These are phyloP conservation scores for Petunia hybrid DNA, from an alignment of 305 asterid genomes.

Conservation along the genomic window DNA sequence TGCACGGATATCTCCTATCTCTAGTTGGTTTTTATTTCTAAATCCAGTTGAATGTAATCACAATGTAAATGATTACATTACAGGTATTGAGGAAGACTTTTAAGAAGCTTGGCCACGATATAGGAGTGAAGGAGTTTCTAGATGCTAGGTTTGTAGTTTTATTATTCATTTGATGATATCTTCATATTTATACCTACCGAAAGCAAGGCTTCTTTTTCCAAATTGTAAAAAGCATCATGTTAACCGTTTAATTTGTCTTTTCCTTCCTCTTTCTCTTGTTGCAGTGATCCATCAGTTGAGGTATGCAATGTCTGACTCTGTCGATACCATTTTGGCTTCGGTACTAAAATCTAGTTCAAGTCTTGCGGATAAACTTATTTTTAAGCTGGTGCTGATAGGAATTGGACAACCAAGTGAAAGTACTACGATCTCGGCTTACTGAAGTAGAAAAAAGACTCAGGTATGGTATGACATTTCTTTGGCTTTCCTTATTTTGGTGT, in stretches of 20 bases:
- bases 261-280: conserved; percentile 32
- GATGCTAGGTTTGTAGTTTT: conserved; percentile 63
- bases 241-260: conserved; percentile 21
- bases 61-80: conserved; percentile 14
- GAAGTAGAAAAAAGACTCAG: conserved; percentile 58
- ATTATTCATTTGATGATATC: conserved; percentile 13
- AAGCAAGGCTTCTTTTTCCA: background rate
- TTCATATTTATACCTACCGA: background rate
- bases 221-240: conserved; percentile 28
- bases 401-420: conserved; percentile 59
- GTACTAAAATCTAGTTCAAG: background rate
- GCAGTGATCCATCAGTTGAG: conserved; percentile 83
- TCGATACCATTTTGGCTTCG: background rate
- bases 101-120: conserved; percentile 88
- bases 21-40: conserved; percentile 23
- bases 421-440: conserved; percentile 58
- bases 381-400: conserved; percentile 56
- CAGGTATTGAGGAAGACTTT: conserved; percentile 86
- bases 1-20: background rate
- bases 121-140: conserved; percentile 81
- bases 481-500: conserved; percentile 11
- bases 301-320: conserved; percentile 39
- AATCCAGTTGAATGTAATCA: conserved; percentile 30
- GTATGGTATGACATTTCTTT: background rate
- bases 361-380: background rate